Evolutionary conservation across 1,284 basidiomycete genomes (phyloP).

Genomic region (Rhodotorula glutinis): DNA sequence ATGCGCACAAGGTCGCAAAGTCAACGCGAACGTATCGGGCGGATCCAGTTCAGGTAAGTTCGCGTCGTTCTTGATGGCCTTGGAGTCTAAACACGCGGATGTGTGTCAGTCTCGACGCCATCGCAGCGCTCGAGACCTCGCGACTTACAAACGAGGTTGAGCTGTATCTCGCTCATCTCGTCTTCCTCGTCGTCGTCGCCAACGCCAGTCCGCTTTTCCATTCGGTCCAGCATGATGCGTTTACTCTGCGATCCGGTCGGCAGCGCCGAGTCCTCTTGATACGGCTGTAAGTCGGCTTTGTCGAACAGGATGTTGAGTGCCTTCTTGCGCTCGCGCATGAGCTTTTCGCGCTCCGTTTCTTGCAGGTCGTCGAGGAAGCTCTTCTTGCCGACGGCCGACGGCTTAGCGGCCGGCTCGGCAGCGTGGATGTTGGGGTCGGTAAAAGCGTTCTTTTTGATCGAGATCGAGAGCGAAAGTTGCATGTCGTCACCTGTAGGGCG

Average conservation of each 20-base stretch:
- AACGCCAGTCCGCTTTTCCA: conserved; percentile 17
- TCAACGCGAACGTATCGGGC: conserved; percentile 71
- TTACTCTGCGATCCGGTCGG: conserved; percentile 18
- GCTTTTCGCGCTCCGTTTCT: conserved; percentile 70
- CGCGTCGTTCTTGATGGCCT: conserved; percentile 77
- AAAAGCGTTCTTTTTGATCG: conserved; percentile 65
- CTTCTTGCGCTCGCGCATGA: conserved; percentile 67
- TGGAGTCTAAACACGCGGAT: too few species aligned
- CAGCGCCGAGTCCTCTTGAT: conserved; percentile 13
- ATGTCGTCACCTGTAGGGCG: conserved; percentile 63
- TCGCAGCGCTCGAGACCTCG: too few species aligned
- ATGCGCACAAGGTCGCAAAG: conserved; percentile 59
- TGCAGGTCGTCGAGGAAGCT: conserved; percentile 63
- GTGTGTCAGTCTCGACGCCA: too few species aligned
- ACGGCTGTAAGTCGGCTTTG: conserved; percentile 35
- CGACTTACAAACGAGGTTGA: conserved; percentile 34
- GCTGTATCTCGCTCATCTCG: conserved; percentile 38
- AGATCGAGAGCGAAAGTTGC: conserved; percentile 66
- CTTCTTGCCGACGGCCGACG: conserved; percentile 38
- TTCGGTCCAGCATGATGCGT: conserved; percentile 11
- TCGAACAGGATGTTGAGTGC: conserved; percentile 44
- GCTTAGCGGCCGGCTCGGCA: not conserved
- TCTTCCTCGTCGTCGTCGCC: conserved; percentile 29
- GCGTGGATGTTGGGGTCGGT: conserved; percentile 38
- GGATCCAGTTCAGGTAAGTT: conserved; percentile 79